Evolutionary conservation across 192 early-diverging fungal genomes (phyloP), one percentile per base, ranked within the genome.

Genomic region (Pilaira anomala): DNA sequence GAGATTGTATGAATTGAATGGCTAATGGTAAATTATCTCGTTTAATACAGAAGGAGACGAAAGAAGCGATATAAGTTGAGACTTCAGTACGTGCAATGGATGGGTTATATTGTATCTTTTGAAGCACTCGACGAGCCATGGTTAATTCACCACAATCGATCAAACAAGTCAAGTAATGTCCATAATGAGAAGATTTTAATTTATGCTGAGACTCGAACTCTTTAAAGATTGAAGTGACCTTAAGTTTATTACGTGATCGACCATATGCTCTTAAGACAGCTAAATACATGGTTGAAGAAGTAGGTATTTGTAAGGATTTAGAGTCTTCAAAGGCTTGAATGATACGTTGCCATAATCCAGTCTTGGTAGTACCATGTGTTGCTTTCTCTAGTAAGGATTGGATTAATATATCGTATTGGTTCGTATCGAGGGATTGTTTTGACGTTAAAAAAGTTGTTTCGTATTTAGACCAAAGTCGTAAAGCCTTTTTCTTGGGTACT

Each of bases 271-370:
- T 52, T 14, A 63, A 25, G 13, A 49, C 62, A 0, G 18, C 2
- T 2, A 51, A 2, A 18, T 48, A 13, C 62, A 63, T 63, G 5
- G 12, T 40, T 16, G 21, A 2, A 13, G 33, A 48, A 26, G 62
- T 48, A 7, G 33, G 11, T 1, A 51, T 40, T 41, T 26, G 0
- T 4, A 62, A 26, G 0, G 14, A 7, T 18, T 52, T 33, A 12
- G 62, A 19, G 16, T 63, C 62, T 40, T 63, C 62, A 63, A 36
- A 63, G 11, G 25, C 48, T 24, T 26, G 49, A 28, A 18, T 25
- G 14, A 63, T 40, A 19, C 48, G 16, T 39, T 7, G 22, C 61
- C 62, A 63, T 14, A 12, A 39, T 1, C 24, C 11, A 24, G 49
- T 39, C 6, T 28, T 2, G 14, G 29, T 2, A 6, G 29, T 11